Conservation (phyloP, 2,329 filamentous ascomycete genomes). For the Neonectria hederae region DNA sequence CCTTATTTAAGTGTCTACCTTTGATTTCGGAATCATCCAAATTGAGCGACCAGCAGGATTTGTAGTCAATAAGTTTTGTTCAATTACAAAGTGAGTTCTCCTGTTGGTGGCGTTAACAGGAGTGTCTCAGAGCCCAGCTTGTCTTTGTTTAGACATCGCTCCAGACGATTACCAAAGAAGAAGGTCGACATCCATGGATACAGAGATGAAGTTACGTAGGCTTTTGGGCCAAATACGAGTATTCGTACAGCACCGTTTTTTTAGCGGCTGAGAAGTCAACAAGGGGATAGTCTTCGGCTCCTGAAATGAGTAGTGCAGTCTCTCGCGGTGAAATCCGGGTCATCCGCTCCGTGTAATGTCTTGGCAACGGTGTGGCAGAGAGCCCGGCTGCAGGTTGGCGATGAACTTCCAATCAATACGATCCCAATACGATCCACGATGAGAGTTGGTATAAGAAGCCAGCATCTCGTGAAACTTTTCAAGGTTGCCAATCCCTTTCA, state of each 20-base stretch:
- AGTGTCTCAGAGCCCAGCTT: too few species aligned
- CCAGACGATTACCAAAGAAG: too few species aligned
- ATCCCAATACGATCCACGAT: not conserved
- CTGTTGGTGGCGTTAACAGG: too few species aligned
- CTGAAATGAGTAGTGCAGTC: not conserved
- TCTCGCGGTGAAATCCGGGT: not conserved
- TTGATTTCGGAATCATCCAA: too few species aligned
- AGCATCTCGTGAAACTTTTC: not conserved
- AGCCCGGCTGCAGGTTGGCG: not conserved
- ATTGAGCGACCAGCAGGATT: too few species aligned
- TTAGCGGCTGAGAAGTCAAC: not conserved
- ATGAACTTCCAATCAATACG: not conserved
- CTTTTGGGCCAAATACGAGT: too few species aligned
- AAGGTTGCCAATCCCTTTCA: slow-evolving; percentile 29
- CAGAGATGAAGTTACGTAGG: too few species aligned
- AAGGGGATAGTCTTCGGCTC: not conserved
- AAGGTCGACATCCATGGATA: too few species aligned
- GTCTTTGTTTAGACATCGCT: too few species aligned
- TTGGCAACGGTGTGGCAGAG: not conserved
- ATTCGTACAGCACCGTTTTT: not conserved
- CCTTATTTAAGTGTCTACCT: too few species aligned
- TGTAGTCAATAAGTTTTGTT: too few species aligned
- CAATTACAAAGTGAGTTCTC: too few species aligned
- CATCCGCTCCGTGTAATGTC: not conserved
- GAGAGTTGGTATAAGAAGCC: not conserved